Percentiles rank a stretch among this genome's conserved stretches.
phyloP scores from a whole-genome alignment of 306 rosid genomes.

The Ormosia emarginata region DNA sequence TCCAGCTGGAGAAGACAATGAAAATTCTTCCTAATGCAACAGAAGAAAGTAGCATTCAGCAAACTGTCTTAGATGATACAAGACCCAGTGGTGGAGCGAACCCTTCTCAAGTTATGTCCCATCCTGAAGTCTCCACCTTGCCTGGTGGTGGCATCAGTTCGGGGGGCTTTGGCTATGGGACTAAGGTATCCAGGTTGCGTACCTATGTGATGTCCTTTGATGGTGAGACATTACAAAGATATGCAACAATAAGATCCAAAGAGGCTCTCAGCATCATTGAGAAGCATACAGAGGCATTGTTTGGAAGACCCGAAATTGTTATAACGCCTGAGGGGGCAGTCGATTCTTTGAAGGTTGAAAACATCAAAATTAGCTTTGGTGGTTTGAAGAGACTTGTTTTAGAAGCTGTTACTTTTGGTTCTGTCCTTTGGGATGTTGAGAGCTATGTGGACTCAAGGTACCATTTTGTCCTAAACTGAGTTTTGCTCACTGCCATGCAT shows the following conservation, averaged over 20 bases:
- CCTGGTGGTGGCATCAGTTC: slow-evolving; percentile 43
- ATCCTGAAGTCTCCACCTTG: slow-evolving; percentile 64
- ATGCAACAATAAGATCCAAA: slow-evolving; percentile 83
- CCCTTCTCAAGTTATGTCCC: slow-evolving; percentile 37
- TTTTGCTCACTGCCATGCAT: neutral
- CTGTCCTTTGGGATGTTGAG: slow-evolving; percentile 94
- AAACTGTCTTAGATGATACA: slow-evolving; percentile 27
- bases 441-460: slow-evolving; percentile 87
- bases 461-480: slow-evolving; percentile 71
- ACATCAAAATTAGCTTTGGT: slow-evolving; percentile 74
- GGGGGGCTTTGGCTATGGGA: slow-evolving; percentile 36
- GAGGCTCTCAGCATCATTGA: slow-evolving; percentile 84
- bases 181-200: slow-evolving; percentile 60
- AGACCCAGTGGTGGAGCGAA: slow-evolving; percentile 24
- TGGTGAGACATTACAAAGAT: slow-evolving; percentile 82
- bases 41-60: slow-evolving; percentile 41
- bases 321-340: slow-evolving; percentile 61
- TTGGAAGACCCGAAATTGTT: slow-evolving; percentile 77
- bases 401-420: slow-evolving; percentile 90
- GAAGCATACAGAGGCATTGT: slow-evolving; percentile 90
- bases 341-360: slow-evolving; percentile 65
- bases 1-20: slow-evolving; percentile 94
- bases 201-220: slow-evolving; percentile 88
- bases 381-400: slow-evolving; percentile 78
- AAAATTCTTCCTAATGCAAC: slow-evolving; percentile 56